Conservation (phyloP, 2,329 filamentous ascomycete species). For the Lasiodiplodia citricola region DNA sequence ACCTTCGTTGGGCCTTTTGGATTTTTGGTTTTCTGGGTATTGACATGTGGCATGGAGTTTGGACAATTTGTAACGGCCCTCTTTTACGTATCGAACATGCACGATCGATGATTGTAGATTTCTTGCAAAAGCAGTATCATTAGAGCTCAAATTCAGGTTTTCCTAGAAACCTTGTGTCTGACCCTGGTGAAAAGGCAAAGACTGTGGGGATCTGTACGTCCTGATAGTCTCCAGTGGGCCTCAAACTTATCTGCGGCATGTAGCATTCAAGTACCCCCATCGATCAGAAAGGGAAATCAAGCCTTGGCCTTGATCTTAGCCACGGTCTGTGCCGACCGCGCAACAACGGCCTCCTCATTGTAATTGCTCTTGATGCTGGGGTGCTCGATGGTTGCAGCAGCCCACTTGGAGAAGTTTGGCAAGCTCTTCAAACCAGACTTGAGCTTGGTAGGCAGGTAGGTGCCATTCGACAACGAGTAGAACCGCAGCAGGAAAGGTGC, state of each 20-base stretch:
- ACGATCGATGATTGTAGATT: not conserved
- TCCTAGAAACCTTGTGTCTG: not conserved
- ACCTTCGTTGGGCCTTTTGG: not conserved
- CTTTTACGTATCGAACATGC: not conserved
- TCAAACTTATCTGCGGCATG: not conserved
- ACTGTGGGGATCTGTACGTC: not conserved
- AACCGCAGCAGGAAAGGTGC: constrained; percentile 72
- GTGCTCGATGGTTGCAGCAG: constrained; percentile 62
- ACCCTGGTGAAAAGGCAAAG: not conserved
- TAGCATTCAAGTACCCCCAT: not conserved
- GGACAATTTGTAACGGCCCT: not conserved
- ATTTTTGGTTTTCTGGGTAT: not conserved
- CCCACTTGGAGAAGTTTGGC: constrained; percentile 74
- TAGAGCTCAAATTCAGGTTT: not conserved
- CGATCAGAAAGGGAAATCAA: not conserved
- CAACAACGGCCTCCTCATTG: constrained; percentile 37
- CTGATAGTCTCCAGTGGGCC: not conserved
- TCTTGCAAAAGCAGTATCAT: not conserved
- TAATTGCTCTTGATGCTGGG: constrained; percentile 65
- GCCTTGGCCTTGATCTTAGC: constrained; percentile 36
- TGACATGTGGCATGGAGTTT: not conserved
- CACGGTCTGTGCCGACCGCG: constrained; percentile 33
- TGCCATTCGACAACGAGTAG: constrained; percentile 59
- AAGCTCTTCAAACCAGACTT: constrained; percentile 57
- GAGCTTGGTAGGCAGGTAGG: constrained; percentile 58